Conservation (phyloP, 768 basidiomycete genomes). For the Rhizopogon vinicolor region DNA sequence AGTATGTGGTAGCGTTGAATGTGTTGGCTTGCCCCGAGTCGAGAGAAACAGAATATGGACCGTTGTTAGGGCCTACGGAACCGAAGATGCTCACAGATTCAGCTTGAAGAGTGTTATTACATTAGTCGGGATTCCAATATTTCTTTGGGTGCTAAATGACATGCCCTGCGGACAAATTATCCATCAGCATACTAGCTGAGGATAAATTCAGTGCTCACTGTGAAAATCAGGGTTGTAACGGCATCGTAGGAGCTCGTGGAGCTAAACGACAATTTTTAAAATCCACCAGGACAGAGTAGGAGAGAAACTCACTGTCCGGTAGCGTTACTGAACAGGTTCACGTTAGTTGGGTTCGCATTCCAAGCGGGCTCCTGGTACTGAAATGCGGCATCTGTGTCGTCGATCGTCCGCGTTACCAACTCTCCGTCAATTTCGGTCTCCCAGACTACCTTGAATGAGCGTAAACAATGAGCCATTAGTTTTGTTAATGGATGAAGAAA, state of each 20-base stretch:
- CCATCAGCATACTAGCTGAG: background rate
- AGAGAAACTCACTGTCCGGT: slow-evolving; percentile 33
- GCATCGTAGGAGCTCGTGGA: slow-evolving; percentile 29
- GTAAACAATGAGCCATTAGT: background rate
- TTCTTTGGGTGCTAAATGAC: background rate
- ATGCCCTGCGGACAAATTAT: slow-evolving; percentile 17
- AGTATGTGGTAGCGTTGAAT: slow-evolving; percentile 7
- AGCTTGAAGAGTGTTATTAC: slow-evolving; percentile 20
- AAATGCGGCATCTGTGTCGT: slow-evolving; percentile 35
- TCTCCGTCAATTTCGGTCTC: slow-evolving; percentile 19
- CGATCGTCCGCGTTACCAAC: slow-evolving; percentile 14
- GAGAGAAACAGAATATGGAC: slow-evolving; percentile 31
- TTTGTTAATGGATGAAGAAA: background rate
- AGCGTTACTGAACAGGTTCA: slow-evolving; percentile 37
- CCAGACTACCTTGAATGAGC: slow-evolving; percentile 18
- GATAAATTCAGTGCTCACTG: slow-evolving; percentile 22
- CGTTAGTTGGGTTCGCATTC: slow-evolving; percentile 24
- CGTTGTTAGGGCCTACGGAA: slow-evolving; percentile 30
- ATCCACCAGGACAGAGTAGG: background rate
- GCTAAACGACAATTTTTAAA: slow-evolving; percentile 16
- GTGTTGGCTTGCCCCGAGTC: slow-evolving; percentile 19
- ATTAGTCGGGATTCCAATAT: background rate
- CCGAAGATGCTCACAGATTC: slow-evolving; percentile 44
- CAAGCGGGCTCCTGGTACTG: slow-evolving; percentile 32
- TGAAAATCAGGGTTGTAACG: slow-evolving; percentile 32